Base-by-base conservation (phyloP, 169 alveolate genomes). In the Plasmodium cynomolgi region DNA sequence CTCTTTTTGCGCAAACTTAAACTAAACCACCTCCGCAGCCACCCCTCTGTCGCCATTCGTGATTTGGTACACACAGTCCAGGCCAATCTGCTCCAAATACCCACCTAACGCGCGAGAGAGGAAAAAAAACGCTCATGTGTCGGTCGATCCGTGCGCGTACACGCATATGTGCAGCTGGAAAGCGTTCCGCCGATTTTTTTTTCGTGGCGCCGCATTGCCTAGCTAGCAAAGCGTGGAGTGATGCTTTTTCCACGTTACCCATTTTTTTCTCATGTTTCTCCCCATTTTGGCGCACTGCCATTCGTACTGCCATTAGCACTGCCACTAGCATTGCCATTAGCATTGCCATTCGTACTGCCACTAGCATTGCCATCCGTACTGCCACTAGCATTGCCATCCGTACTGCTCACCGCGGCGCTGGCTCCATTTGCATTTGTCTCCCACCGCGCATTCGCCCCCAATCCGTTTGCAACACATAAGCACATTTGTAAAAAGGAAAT, bases 21-120 rank as follows among this genome's bases (percentile, higher is more conserved):
- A 44, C 26, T 84, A 23, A 75, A 73, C 80, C 93, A 73, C 50
- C 84, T 84, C 23, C 80, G 34, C 20, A 74, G 41, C 62, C 84
- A 84, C 62, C 90, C 75, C 23, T 82, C 90, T 41, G 34, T 44
- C 17, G 54, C 72, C 4, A 82, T 82, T 31, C 34, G 77, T 20
- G 15, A 82, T 50, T 82, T 82, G 54, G 90, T 56, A 56, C 79
- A 82, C 15, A 56, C 74, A 50, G 9, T 82, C 20, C 62, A 47
- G 37, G 72, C 17, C 20, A 82, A 56, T 50, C 72, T 82, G 34
- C 41, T 33, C 39, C 34, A 82, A 50, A 82, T 82, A 56, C 0
- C 33, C 23, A 7, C 41, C 41, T 50, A 29, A 79, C 31, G 31
- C 39, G 50, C 56, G 13, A 29, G 34, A 34, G 13, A 39, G 84